Percentiles rank a stretch among this genome's conserved stretches.
These are phyloP conservation scores for Boletus sp. DNA, from an alignment of 1,284 basidiomycete genomes.

Conservation along the genomic window DNA sequence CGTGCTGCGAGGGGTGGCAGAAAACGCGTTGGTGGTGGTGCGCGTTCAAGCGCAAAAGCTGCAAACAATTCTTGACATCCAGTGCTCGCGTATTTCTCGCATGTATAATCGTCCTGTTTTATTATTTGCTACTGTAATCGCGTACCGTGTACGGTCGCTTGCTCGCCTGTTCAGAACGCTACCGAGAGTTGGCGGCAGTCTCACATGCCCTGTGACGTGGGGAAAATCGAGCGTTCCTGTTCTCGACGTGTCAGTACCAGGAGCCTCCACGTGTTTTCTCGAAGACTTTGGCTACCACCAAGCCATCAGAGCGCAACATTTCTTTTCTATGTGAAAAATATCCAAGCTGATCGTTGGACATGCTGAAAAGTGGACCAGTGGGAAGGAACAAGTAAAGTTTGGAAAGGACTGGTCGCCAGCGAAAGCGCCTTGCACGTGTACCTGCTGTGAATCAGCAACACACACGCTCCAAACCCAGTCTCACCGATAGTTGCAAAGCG, in stretches of 20 bases:
- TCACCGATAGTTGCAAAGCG: conserved; percentile 10
- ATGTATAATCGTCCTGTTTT: conserved; percentile 24
- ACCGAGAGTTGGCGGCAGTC: neutral
- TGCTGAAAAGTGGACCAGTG: neutral
- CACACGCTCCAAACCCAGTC: neutral
- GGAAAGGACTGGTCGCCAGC: neutral
- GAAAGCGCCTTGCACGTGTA: neutral
- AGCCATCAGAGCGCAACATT: neutral
- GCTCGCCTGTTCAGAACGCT: neutral
- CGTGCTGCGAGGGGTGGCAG: conserved; percentile 40
- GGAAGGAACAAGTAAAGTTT: no score
- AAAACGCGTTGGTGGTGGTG: conserved; percentile 41
- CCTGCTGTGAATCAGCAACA: neutral
- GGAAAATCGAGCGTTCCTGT: neutral
- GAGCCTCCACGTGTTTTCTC: neutral
- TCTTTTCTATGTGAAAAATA: neutral
- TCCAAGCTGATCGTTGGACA: neutral
- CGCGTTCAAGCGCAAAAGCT: conserved; percentile 38
- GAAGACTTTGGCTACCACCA: neutral
- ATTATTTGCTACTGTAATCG: conserved; percentile 33
- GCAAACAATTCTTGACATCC: conserved; percentile 36
- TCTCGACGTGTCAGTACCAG: neutral
- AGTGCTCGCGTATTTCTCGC: conserved; percentile 6
- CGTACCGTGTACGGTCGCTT: neutral
- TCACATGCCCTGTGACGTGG: neutral